Evolutionary conservation across 179 eudicot genomes (phyloP).

Genomic region (Vitellaria paradoxa): DNA sequence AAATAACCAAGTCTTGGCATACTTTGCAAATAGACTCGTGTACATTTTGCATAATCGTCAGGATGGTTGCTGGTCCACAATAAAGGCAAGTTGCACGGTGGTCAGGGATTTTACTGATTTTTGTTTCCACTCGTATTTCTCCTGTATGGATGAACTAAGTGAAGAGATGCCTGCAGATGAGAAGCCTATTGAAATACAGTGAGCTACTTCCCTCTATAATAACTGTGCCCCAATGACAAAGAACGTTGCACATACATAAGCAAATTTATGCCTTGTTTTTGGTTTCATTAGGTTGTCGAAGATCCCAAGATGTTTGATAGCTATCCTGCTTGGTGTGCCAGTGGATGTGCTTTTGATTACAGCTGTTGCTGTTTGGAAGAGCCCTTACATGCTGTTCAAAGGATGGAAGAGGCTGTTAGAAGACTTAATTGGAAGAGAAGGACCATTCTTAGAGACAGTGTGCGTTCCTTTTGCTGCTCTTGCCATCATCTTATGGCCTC

Average conservation of each 20-base stretch:
- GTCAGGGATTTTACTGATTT: constrained; percentile 80
- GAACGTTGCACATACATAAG: not conserved
- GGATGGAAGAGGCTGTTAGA: constrained; percentile 92
- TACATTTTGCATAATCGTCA: constrained; percentile 21
- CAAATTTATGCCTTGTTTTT: not conserved
- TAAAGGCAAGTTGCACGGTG: constrained; percentile 64
- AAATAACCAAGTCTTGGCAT: not conserved
- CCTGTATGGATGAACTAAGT: constrained; percentile 80
- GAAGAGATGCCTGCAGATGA: constrained; percentile 53
- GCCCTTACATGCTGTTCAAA: constrained; percentile 80
- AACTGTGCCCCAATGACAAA: not conserved
- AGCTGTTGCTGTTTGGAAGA: constrained; percentile 74
- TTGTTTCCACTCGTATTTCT: constrained; percentile 92
- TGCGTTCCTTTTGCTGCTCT: constrained; percentile 95
- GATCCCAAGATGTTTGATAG: constrained; percentile 60
- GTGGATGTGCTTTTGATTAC: constrained; percentile 67
- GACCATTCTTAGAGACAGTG: constrained; percentile 86
- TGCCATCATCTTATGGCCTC: constrained; percentile 81
- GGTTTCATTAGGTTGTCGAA: constrained; percentile 39
- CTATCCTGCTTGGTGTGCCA: constrained; percentile 46
- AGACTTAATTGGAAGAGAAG: constrained; percentile 86
- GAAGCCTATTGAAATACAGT: constrained; percentile 71
- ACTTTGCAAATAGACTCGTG: not conserved
- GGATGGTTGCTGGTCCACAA: constrained; percentile 71
- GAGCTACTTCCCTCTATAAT: constrained; percentile 16